Conservation (phyloP, 805 yeast species). For the Sugiyamaella valdiviana region DNA sequence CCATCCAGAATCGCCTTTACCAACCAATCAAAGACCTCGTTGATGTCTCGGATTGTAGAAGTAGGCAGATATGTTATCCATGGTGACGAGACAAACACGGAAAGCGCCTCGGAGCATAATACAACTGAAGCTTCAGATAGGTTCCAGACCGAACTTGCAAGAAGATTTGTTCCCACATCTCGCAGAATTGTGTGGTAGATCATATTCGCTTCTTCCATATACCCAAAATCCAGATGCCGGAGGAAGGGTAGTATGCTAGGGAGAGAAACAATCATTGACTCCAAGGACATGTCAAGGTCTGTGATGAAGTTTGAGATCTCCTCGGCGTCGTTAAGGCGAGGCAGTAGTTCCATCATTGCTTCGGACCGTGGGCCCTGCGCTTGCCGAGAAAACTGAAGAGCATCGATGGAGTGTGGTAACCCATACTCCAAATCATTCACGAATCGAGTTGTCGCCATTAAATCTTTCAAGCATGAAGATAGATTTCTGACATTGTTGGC, state of each 20-base stretch:
- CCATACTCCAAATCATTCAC: background rate
- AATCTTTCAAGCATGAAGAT: background rate
- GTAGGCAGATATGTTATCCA: background rate
- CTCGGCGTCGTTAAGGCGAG: background rate
- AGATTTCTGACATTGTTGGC: background rate
- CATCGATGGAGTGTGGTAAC: background rate
- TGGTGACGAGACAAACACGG: conserved; percentile 1
- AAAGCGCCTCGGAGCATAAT: background rate
- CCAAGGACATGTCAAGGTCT: background rate
- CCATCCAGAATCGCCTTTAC: background rate
- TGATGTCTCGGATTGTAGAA: background rate
- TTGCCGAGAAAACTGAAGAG: background rate
- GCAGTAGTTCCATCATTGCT: background rate
- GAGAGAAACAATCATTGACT: background rate
- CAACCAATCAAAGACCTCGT: conserved; percentile 7
- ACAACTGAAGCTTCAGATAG: background rate
- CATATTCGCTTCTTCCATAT: background rate
- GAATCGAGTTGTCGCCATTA: no score
- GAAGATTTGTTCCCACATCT: background rate
- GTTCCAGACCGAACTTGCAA: background rate
- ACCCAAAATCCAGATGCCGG: background rate
- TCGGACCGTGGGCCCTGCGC: background rate
- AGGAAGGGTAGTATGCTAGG: background rate
- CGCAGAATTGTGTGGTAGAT: background rate
- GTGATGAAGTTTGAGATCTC: background rate